phyloP scores from a whole-genome alignment of 805 yeast genomes.

The Candida railenensis region DNA sequence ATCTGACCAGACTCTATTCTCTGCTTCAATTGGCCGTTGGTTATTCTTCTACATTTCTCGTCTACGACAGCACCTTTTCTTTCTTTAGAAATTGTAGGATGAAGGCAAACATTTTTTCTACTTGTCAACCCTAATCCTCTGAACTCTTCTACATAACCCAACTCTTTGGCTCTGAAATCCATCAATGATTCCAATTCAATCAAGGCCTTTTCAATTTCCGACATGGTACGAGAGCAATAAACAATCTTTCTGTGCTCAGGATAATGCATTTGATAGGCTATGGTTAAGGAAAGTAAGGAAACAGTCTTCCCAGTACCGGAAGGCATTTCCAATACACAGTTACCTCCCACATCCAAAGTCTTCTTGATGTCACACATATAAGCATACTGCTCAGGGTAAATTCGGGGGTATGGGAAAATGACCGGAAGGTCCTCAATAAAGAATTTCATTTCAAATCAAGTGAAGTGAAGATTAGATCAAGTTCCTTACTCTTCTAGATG shows the following conservation, averaged over 20 bases:
- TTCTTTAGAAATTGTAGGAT: conserved; percentile 84
- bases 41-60: conserved; percentile 92
- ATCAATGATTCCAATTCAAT: conserved; percentile 86
- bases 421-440: conserved; percentile 95
- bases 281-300: conserved; percentile 83
- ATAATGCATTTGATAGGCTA: conserved; percentile 93
- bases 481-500: no score
- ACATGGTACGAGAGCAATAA: conserved; percentile 99
- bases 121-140: conserved; percentile 92
- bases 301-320: conserved; percentile 99
- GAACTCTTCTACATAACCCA: conserved; percentile 87
- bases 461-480: neutral
- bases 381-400: conserved; percentile 97
- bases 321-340: conserved; percentile 97
- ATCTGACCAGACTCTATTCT: conserved; percentile 49
- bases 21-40: conserved; percentile 82
- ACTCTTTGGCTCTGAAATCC: conserved; percentile 79
- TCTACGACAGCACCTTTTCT: conserved; percentile 91
- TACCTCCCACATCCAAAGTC: conserved; percentile 94
- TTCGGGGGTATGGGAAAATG: conserved; percentile 91
- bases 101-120: conserved; percentile 91
- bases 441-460: conserved; percentile 59
- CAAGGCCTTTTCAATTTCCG: conserved; percentile 96
- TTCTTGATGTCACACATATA: conserved; percentile 95
- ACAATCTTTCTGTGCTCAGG: conserved; percentile 93